Conservation (phyloP, 2,329 filamentous ascomycete species). For the Fusarium globosum region DNA sequence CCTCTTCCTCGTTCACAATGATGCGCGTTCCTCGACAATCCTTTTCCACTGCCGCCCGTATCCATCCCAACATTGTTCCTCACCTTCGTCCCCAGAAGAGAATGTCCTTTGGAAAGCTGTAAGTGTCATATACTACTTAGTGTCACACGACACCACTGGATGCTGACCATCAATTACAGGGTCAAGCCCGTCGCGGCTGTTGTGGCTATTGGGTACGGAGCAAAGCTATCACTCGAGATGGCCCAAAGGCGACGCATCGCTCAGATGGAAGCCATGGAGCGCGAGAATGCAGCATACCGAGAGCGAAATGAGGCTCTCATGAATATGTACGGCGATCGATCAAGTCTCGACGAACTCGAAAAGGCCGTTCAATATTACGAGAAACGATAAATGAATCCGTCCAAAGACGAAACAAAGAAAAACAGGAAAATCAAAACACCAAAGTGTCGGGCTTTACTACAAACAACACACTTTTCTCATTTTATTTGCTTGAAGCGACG, state of each 20-base stretch:
- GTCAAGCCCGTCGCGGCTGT: conserved; percentile 48
- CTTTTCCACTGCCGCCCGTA: conserved; percentile 45
- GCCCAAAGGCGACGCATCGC: conserved; percentile 44
- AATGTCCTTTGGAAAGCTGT: conserved; percentile 42
- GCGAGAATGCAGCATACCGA: conserved; percentile 50
- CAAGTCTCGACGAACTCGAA: conserved; percentile 60
- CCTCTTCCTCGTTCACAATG: conserved; percentile 37
- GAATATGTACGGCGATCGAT: conserved; percentile 62
- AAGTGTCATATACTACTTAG: conserved; percentile 9
- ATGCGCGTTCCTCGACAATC: conserved; percentile 41
- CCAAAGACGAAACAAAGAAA: conserved; percentile 1
- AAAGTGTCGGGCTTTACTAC: not conserved
- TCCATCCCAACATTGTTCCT: conserved; percentile 46
- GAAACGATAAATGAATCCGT: conserved; percentile 43
- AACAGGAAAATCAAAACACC: not conserved
- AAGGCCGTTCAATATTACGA: conserved; percentile 61
- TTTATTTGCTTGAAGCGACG: conserved; percentile 21
- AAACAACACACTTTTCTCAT: not conserved
- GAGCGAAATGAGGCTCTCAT: conserved; percentile 57
- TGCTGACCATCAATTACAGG: conserved; percentile 40
- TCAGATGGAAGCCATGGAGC: conserved; percentile 48
- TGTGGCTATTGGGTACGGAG: conserved; percentile 50
- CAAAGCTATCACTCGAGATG: conserved; percentile 49
- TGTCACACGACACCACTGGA: not conserved
- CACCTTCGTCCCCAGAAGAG: conserved; percentile 42